These are phyloP conservation scores for Pugionium dolabratum DNA, from an alignment of 345 rosid genomes.

Conservation along the genomic window DNA sequence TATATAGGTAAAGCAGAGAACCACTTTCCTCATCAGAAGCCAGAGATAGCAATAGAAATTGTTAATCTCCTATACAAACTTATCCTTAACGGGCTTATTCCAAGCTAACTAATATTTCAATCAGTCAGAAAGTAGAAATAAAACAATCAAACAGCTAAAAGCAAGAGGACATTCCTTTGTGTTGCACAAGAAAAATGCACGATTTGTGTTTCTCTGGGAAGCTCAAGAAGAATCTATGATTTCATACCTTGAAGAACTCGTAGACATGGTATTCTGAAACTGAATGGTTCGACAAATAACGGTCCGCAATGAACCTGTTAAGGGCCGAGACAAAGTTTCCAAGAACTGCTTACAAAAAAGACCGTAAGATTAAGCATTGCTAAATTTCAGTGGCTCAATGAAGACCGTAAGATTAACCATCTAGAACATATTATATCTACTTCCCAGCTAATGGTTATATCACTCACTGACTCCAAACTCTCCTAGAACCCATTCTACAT, in stretches of 20 bases:
- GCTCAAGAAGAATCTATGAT: conserved; percentile 7
- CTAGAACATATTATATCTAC: background rate
- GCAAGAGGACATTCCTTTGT: conserved; percentile 3
- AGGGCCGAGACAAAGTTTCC: conserved; percentile 96
- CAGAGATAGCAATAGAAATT: background rate
- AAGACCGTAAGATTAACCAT: background rate
- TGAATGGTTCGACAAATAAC: conserved; percentile 64
- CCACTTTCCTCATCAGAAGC: conserved; percentile 3
- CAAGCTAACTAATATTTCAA: background rate
- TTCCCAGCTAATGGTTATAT: background rate
- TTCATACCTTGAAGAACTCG: conserved; percentile 88
- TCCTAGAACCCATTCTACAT: background rate
- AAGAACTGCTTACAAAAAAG: conserved; percentile 56
- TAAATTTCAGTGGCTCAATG: background rate
- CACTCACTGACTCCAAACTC: conserved; percentile 4
- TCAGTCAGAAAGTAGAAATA: background rate
- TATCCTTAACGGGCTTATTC: background rate
- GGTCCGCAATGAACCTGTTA: conserved; percentile 89
- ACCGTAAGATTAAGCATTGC: conserved; percentile 13
- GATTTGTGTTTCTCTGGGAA: background rate
- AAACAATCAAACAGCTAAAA: background rate
- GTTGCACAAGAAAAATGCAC: conserved; percentile 4
- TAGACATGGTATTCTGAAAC: conserved; percentile 93
- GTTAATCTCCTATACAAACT: background rate
- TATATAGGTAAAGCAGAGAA: conserved; percentile 11